Percentiles rank a stretch among this genome's conserved stretches.
phyloP scores from a whole-genome alignment of 345 rosid genomes.

The Garcia nutans region DNA sequence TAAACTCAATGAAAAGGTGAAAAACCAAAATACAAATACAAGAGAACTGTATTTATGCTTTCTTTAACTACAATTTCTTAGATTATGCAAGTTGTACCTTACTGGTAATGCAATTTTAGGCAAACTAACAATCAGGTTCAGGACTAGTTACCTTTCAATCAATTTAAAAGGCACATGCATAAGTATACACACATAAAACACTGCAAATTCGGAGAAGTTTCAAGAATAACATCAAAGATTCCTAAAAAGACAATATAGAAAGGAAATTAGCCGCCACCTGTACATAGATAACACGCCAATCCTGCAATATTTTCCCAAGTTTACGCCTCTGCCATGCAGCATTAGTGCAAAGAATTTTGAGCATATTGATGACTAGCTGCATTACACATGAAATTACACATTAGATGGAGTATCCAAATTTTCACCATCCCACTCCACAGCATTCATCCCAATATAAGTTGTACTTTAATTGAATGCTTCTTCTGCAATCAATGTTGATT shows the following conservation, averaged over 20 bases:
- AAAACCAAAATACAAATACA: too few species aligned
- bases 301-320: slow-evolving; percentile 93
- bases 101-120: too few species aligned
- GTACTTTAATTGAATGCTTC: not conserved
- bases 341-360: slow-evolving; percentile 91
- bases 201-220: not conserved
- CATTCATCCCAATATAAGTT: not conserved
- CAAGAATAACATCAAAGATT: not conserved
- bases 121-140: not conserved
- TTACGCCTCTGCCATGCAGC: slow-evolving; percentile 99
- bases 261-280: slow-evolving; percentile 49
- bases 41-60: too few species aligned
- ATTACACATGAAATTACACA: slow-evolving; percentile 25
- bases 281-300: slow-evolving; percentile 80
- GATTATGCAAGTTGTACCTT: too few species aligned
- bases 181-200: not conserved
- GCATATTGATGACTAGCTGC: slow-evolving; percentile 91
- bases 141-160: slow-evolving; percentile 3
- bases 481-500: not conserved
- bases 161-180: not conserved
- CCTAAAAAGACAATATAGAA: too few species aligned
- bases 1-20: too few species aligned
- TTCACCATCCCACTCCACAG: slow-evolving; percentile 11
- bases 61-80: too few species aligned
- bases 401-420: slow-evolving; percentile 26